A percentile compares a stretch with the other conserved stretches of the same genome.
Conservation (phyloP, 2,329 filamentous ascomycete genomes). For the Ceratocystis variospora region DNA sequence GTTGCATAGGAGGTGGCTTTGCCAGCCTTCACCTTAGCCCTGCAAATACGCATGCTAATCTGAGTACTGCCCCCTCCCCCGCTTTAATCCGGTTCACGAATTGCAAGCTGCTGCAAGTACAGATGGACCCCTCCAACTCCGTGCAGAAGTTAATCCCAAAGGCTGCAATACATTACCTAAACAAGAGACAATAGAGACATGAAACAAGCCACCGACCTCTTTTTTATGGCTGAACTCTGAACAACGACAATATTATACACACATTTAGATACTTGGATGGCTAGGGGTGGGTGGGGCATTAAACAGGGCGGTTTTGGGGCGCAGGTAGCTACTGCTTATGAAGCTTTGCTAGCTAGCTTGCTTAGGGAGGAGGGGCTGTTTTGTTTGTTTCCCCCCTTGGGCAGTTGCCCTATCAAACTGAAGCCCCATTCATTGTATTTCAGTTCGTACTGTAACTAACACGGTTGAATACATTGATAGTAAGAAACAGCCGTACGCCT, state of each 20-base stretch:
- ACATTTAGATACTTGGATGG: not conserved
- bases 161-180: not conserved
- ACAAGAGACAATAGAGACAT: not conserved
- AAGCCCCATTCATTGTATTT: not conserved
- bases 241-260: not conserved
- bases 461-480: not conserved
- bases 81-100: not conserved
- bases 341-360: not conserved
- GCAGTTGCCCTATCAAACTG: not conserved
- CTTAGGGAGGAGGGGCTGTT: not conserved
- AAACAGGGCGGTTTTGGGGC: constrained; percentile 1
- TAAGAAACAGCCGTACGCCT: too few species aligned
- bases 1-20: constrained; percentile 6
- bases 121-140: not conserved
- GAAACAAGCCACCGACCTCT: not conserved
- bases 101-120: not conserved
- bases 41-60: not conserved
- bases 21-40: constrained; percentile 5
- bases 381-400: not conserved
- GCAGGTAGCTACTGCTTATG: not conserved
- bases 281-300: not conserved
- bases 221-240: not conserved
- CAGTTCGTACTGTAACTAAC: not conserved
- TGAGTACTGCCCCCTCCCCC: not conserved
- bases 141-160: not conserved